These are phyloP conservation scores for Rhamnella rubrinervis DNA, from an alignment of 331 rosid species.

Conservation along the genomic window DNA sequence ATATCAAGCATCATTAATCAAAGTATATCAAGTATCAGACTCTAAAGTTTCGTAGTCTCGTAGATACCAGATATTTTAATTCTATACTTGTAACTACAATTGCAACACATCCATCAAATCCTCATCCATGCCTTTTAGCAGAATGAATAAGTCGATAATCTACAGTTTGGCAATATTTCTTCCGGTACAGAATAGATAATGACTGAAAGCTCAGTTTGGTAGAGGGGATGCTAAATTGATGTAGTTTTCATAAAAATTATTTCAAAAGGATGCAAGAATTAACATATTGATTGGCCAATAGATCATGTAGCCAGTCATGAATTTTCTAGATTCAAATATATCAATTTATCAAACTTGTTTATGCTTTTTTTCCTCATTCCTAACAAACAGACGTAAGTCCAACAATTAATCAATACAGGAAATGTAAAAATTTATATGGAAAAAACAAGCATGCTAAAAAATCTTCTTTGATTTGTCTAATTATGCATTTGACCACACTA, in stretches of 20 bases:
- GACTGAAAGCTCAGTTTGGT: constrained; percentile 3
- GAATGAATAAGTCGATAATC: not conserved
- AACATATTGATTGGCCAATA: not conserved
- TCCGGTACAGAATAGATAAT: not conserved
- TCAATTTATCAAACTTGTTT: not conserved
- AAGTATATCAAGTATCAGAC: too few relatives aligned
- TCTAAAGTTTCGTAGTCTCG: too few relatives aligned
- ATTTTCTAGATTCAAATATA: not conserved
- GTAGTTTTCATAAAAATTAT: not conserved
- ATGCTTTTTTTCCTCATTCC: not conserved
- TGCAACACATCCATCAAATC: not conserved
- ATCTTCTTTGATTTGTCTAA: not conserved
- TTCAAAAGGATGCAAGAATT: not conserved
- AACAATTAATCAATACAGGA: not conserved
- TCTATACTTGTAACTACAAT: not conserved
- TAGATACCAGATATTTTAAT: too few relatives aligned
- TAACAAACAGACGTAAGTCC: not conserved
- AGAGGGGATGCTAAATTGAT: not conserved
- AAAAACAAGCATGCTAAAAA: not conserved
- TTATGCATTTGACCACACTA: constrained; percentile 5
- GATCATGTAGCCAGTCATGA: not conserved
- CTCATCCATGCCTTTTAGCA: not conserved
- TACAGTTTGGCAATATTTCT: not conserved
- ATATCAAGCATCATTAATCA: too few relatives aligned
- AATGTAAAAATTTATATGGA: not conserved